Conservation (phyloP, 306 rosid genomes). For the Pterocarpus santalinus region DNA sequence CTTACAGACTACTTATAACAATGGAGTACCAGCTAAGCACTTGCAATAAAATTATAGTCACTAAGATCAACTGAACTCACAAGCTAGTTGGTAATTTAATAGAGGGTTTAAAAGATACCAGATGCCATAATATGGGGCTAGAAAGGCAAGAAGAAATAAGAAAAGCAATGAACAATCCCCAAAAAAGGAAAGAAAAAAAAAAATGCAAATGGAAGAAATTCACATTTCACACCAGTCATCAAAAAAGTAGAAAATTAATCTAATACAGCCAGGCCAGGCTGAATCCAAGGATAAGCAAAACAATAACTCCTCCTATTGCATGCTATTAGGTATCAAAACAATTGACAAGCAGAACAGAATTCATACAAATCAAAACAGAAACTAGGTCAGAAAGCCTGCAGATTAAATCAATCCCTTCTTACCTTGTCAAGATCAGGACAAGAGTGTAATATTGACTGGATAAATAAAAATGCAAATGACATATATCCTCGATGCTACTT, state of each 20-base stretch:
- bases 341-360: conserved; percentile 10
- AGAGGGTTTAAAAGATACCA: conserved; percentile 23
- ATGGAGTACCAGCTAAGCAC: conserved; percentile 39
- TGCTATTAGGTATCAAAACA: conserved; percentile 7
- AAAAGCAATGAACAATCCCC: conserved; percentile 1
- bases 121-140: not conserved
- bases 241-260: conserved; percentile 21
- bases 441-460: conserved; percentile 1
- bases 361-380: not conserved
- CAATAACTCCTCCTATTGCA: conserved; percentile 26
- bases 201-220: not conserved
- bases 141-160: not conserved
- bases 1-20: conserved; percentile 6
- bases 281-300: conserved; percentile 19
- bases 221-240: conserved; percentile 15
- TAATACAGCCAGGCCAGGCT: conserved; percentile 21
- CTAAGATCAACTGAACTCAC: conserved; percentile 14
- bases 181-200: not conserved
- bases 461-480: conserved; percentile 19
- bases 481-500: conserved; percentile 14
- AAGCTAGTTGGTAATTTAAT: conserved; percentile 31
- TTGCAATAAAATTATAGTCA: conserved; percentile 13
- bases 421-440: conserved; percentile 36
- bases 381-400: conserved; percentile 2
- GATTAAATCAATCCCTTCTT: conserved; percentile 16